Percentiles rank a stretch among this genome's conserved stretches.
phyloP scores from a whole-genome alignment of 2,329 filamentous ascomycete genomes.

The Acarospora socialis region DNA sequence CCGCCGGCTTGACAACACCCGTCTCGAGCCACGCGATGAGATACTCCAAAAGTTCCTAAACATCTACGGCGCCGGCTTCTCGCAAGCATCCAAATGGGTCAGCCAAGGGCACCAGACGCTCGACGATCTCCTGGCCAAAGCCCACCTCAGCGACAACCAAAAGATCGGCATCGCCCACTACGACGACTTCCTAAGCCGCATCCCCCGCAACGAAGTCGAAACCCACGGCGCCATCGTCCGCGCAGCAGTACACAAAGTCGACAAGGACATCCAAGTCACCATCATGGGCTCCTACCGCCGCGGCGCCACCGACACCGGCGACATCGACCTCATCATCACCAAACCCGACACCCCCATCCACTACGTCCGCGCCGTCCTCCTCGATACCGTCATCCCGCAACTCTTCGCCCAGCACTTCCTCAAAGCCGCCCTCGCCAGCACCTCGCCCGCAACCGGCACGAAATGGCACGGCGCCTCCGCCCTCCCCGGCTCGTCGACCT shows the following conservation, averaged over 20 bases:
- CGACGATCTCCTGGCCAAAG: slow-evolving; percentile 50
- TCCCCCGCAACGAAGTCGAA: slow-evolving; percentile 63
- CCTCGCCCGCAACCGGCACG: slow-evolving; percentile 42
- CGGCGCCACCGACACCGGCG: slow-evolving; percentile 57
- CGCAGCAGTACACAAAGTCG: slow-evolving; percentile 42
- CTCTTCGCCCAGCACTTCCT: slow-evolving; percentile 53
- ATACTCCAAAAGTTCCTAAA: slow-evolving; percentile 56
- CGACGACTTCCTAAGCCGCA: slow-evolving; percentile 62
- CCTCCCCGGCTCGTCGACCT: slow-evolving; percentile 42
- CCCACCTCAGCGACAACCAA: slow-evolving; percentile 54
- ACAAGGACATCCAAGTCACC: slow-evolving; percentile 52
- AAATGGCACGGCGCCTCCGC: slow-evolving; percentile 85
- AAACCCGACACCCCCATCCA: slow-evolving; percentile 43
- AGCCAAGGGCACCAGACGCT: slow-evolving; percentile 60
- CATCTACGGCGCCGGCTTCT: slow-evolving; percentile 64
- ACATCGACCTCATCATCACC: slow-evolving; percentile 77
- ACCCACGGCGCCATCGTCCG: slow-evolving; percentile 53
- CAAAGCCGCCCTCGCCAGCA: slow-evolving; percentile 51
- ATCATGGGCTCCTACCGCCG: slow-evolving; percentile 77
- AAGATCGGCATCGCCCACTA: slow-evolving; percentile 65
- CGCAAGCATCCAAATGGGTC: slow-evolving; percentile 62
- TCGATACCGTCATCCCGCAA: slow-evolving; percentile 47
- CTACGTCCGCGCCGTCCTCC: slow-evolving; percentile 46
- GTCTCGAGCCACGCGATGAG: slow-evolving; percentile 50
- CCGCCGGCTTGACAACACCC: slow-evolving; percentile 55